Percentiles rank a stretch among this genome's conserved stretches.
phyloP scores from a whole-genome alignment of 768 basidiomycete species.

The Rhodosporidiobolus odoratus region DNA sequence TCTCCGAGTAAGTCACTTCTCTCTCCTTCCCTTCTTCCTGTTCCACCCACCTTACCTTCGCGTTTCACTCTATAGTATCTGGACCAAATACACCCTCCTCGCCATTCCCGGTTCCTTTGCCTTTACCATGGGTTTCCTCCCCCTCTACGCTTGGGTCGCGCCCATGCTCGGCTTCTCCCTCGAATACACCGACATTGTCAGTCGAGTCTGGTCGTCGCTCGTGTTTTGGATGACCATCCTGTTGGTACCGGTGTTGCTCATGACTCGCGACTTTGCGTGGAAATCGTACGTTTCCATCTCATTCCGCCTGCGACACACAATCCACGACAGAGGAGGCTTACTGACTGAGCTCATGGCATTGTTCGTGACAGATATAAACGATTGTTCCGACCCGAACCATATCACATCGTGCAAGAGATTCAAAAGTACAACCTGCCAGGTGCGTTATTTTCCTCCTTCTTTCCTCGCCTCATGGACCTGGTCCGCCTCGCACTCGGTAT shows the following conservation, averaged over 20 bases:
- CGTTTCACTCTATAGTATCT: slow-evolving; percentile 64
- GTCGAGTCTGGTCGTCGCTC: slow-evolving; percentile 76
- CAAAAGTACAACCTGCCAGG: slow-evolving; percentile 98
- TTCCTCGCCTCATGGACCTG: background rate
- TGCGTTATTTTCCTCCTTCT: background rate
- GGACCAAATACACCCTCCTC: slow-evolving; percentile 96
- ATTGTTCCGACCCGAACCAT: slow-evolving; percentile 84
- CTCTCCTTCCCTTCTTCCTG: slow-evolving; percentile 12
- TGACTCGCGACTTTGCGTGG: slow-evolving; percentile 86
- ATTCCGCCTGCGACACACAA: no score
- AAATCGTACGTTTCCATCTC: slow-evolving; percentile 64
- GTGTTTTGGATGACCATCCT: slow-evolving; percentile 87
- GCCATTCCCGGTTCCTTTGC: slow-evolving; percentile 96
- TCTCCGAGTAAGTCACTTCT: slow-evolving; percentile 74
- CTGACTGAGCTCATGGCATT: no score
- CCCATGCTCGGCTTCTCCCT: slow-evolving; percentile 81
- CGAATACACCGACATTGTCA: slow-evolving; percentile 84
- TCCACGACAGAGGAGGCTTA: no score
- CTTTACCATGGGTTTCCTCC: slow-evolving; percentile 93
- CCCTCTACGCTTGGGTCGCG: slow-evolving; percentile 79
- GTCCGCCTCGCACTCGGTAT: background rate
- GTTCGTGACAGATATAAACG: slow-evolving; percentile 78
- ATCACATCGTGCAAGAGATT: slow-evolving; percentile 97
- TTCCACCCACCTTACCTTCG: background rate
- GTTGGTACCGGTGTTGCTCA: slow-evolving; percentile 74